Evolutionary conservation across 1,284 basidiomycete genomes (phyloP), one percentile per base, ranked within the genome.

Genomic region (Mycena citricolor): DNA sequence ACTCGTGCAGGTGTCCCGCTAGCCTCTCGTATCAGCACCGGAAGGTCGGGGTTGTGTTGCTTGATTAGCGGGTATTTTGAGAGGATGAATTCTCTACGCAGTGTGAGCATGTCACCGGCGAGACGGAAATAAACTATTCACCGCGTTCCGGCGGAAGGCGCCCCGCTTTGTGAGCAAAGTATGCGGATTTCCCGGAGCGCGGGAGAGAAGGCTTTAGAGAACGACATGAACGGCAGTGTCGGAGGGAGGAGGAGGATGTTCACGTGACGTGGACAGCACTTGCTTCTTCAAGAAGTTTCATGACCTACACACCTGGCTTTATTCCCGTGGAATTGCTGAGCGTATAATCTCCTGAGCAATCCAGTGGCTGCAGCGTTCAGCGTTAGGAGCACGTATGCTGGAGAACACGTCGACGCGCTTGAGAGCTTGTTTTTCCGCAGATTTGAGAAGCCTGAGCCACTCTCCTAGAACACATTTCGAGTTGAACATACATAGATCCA

Each of bases 11-110:
- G 89, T 8, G 91, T 90, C 23, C 88, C 91, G 53, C 71, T 74
- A n/a, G 93, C 93, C 71, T 97, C 91, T 54, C 93, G 77, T 59
- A 97, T 90, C 56, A 97, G 66, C 30, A 97, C 78, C 28, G 93
- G 94, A 23, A 97, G 69, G 65, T 94, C 85, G 32, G 93, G 94
- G 64, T 97, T 94, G 63, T 89, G 74, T 56, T 86, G 74, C 72
- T 97, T 97, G 65, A 97, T 79, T 37, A 73, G 59, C 2, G 88
- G 83, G 66, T 97, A 97, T 44, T 81, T 75, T 20, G 86, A 74
- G 39, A 85, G 68, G 63, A 97, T 83, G 71, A 94, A 97, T 68
- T 91, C 80, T 55, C 90, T 92, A 63, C 17, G 42, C 42, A 50
- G n/a, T n/a, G n/a, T n/a, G n/a, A n/a, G n/a, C n/a, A n/a, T n/a